Evolutionary conservation across 2,329 filamentous ascomycete species (phyloP).

Genomic region (Cordyceps militaris): DNA sequence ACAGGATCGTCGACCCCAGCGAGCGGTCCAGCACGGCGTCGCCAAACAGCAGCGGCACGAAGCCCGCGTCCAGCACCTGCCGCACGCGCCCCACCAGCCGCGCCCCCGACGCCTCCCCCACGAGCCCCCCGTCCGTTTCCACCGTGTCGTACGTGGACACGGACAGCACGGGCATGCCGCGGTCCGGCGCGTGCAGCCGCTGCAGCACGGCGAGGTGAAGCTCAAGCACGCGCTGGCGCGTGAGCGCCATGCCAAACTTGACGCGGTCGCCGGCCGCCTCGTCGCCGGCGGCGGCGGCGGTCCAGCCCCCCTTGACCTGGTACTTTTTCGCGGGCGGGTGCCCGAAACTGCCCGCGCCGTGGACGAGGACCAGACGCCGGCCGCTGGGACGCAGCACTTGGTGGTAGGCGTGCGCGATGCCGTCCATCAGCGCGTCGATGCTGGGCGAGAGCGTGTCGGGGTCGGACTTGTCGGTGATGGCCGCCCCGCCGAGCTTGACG

Average conservation of each 20-base stretch:
- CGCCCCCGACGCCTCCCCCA: neutral
- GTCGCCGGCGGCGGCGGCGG: neutral
- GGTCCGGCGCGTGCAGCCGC: neutral
- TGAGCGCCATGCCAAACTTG: constrained; percentile 13
- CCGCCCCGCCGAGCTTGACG: constrained; percentile 14
- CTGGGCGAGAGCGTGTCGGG: constrained; percentile 1
- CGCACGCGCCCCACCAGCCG: constrained; percentile 3
- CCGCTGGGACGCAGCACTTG: neutral
- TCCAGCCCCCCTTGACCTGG: constrained; percentile 11
- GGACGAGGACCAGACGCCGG: constrained; percentile 1
- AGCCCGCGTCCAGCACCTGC: neutral
- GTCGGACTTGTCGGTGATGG: constrained; percentile 12
- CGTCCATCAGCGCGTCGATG: constrained; percentile 3
- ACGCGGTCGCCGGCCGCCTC: neutral
- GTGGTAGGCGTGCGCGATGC: constrained; percentile 6
- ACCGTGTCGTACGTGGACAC: constrained; percentile 12
- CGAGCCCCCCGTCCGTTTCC: constrained; percentile 1
- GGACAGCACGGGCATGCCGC: constrained; percentile 11
- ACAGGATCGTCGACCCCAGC: constrained; percentile 5
- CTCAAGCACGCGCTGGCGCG: constrained; percentile 11
- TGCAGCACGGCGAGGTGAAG: constrained; percentile 3
- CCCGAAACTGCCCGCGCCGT: constrained; percentile 13
- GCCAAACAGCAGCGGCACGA: constrained; percentile 11
- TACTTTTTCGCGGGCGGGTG: constrained; percentile 13
- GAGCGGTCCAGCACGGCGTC: constrained; percentile 10